Evolutionary conservation across 192 early-diverging fungal genomes (phyloP).

Genomic region (Coemansia sp.): DNA sequence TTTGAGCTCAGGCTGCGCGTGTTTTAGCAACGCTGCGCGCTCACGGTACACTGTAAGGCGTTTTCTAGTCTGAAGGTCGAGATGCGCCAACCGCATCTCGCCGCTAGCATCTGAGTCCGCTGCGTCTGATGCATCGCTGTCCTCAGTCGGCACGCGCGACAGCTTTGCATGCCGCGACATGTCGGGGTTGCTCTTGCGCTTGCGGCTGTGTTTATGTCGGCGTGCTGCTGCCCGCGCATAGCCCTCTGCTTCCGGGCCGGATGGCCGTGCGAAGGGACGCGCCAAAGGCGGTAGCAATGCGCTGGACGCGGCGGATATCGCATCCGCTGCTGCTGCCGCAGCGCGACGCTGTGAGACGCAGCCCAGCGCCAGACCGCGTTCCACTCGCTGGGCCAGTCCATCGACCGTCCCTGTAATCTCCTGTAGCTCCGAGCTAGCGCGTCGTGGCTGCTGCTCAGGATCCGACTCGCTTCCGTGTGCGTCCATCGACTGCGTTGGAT

Average conservation of each 20-base stretch:
- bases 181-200: slow-evolving; percentile 54
- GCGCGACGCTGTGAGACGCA: slow-evolving; percentile 38
- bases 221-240: neutral
- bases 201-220: slow-evolving; percentile 25
- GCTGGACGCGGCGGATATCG: slow-evolving; percentile 18
- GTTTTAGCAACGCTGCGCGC: slow-evolving; percentile 21
- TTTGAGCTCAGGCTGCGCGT: slow-evolving; percentile 21
- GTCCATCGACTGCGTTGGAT: neutral
- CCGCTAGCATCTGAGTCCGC: neutral
- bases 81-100: neutral
- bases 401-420: slow-evolving; percentile 32
- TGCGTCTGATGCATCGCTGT: neutral
- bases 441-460: neutral
- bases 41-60: slow-evolving; percentile 14
- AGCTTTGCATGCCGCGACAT: slow-evolving; percentile 45
- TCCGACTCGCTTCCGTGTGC: slow-evolving; percentile 1
- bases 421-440: slow-evolving; percentile 5
- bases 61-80: slow-evolving; percentile 12
- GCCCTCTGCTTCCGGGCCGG: neutral
- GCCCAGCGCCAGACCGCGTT: slow-evolving; percentile 33
- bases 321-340: slow-evolving; percentile 27
- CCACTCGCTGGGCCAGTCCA: slow-evolving; percentile 40
- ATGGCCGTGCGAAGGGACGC: neutral
- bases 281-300: neutral
- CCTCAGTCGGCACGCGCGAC: slow-evolving; percentile 37